phyloP scores from a whole-genome alignment of 2,329 filamentous ascomycete genomes.

The Beauveria sp. region DNA sequence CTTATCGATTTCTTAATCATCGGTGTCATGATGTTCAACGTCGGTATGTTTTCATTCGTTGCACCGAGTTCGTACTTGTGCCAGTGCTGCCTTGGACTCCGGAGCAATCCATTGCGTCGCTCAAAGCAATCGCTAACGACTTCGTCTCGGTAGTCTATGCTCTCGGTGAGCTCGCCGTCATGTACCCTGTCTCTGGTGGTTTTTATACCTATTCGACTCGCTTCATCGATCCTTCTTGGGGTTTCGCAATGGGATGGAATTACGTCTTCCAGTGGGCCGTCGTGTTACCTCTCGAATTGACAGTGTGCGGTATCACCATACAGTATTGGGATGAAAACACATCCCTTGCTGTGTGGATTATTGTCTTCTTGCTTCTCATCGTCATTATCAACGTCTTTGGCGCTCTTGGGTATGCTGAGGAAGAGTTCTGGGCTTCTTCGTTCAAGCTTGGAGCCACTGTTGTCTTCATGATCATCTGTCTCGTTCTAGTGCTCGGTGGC shows the following conservation, averaged over 20 bases:
- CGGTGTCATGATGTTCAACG: slow-evolving; percentile 55
- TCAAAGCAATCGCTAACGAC: background rate
- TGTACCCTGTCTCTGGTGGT: slow-evolving; percentile 55
- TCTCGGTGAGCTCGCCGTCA: slow-evolving; percentile 53
- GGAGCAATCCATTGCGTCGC: background rate
- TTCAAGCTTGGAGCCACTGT: slow-evolving; percentile 51
- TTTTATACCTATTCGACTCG: slow-evolving; percentile 56
- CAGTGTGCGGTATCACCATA: slow-evolving; percentile 43
- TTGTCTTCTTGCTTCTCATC: slow-evolving; percentile 42
- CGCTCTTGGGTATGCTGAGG: slow-evolving; percentile 44
- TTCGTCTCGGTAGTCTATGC: slow-evolving; percentile 38
- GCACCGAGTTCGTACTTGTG: background rate
- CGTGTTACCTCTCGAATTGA: slow-evolving; percentile 43
- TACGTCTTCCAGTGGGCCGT: slow-evolving; percentile 43
- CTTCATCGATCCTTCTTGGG: slow-evolving; percentile 55
- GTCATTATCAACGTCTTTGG: slow-evolving; percentile 48
- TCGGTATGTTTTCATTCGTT: slow-evolving; percentile 22
- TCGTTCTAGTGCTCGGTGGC: slow-evolving; percentile 51
- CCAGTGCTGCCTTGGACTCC: background rate
- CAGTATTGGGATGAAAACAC: slow-evolving; percentile 42
- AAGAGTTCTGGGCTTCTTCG: slow-evolving; percentile 48
- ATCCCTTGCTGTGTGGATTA: slow-evolving; percentile 44
- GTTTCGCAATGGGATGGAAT: slow-evolving; percentile 45
- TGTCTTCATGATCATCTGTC: slow-evolving; percentile 54
- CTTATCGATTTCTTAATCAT: slow-evolving; percentile 47